Evolutionary conservation across 2,329 filamentous ascomycete genomes (phyloP), one percentile per base, ranked within the genome.

Genomic region (Ophiocordyceps camponoti-leonardi): DNA sequence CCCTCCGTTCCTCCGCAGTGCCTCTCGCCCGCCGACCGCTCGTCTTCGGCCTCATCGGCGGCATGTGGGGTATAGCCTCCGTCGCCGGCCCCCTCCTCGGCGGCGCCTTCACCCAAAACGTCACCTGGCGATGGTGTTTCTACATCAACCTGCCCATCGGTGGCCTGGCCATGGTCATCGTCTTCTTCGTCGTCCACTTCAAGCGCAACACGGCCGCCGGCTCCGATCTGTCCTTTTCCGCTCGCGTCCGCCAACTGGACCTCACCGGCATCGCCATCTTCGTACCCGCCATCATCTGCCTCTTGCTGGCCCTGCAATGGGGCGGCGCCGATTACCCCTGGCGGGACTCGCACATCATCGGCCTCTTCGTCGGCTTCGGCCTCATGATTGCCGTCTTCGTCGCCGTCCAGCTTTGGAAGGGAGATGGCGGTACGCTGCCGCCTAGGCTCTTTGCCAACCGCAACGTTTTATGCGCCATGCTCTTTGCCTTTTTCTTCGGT

Each of bases 251-350:
- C 40, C 62, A 67, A 49, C 60, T 77, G 43, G 73, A 77, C 52
- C 55, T 72, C 11, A 41, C 64, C 13, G 73, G 74, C 28, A 66
- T 67, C 2, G 56, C 56, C n/a, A 58, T 73, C 47, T 65, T 76
- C 52, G 63, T 75, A 30, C 69, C 73, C 1, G 65, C 67, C 39
- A 64, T 76, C 42, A 56, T 76, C 49, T 71, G 67, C 51, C 61
- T 77, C 13, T 58, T 78, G 12, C 63, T 79, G 4, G 73, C 72
- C 11, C 60, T 78, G 41, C 68, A 77, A 52, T 77, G 71, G 68
- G 75, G 73, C 14, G 75, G 75, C 11, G 60, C 66, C 35, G 56
- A 67, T 20, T 69, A 71, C 45, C 44, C 72, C 6, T 78, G 73
- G 74, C 61, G 55, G 46, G 65, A 62, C 57, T 56, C 64, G 13